Evolutionary conservation across 441 rosid genomes (phyloP).

Genomic region (Eruca vesicaria): DNA sequence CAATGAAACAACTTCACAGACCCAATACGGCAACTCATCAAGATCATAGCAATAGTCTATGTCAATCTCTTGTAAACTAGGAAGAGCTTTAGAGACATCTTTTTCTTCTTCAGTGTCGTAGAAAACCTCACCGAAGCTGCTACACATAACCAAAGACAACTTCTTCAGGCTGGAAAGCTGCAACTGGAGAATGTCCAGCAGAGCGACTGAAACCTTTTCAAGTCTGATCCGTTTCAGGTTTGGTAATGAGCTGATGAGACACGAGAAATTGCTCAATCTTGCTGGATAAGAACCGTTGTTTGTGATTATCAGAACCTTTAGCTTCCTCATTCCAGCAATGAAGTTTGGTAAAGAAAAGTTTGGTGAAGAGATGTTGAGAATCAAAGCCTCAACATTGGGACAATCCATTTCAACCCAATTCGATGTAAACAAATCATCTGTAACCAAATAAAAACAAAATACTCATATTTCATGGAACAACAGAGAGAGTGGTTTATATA

Average conservation of each 20-base stretch:
- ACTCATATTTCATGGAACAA: too few relatives aligned
- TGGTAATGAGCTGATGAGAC: slow-evolving; percentile 40
- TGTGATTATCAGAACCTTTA: slow-evolving; percentile 53
- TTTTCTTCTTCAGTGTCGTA: neutral
- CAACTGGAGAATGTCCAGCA: neutral
- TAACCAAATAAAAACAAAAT: neutral
- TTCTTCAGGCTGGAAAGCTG: slow-evolving; percentile 39
- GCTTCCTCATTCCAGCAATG: slow-evolving; percentile 43
- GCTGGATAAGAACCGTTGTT: slow-evolving; percentile 36
- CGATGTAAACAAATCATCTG: slow-evolving; percentile 59
- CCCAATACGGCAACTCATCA: slow-evolving; percentile 39
- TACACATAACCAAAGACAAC: slow-evolving; percentile 61
- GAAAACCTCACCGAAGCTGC: slow-evolving; percentile 43
- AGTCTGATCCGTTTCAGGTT: slow-evolving; percentile 62
- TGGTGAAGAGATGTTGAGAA: slow-evolving; percentile 45
- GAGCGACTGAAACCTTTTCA: slow-evolving; percentile 47
- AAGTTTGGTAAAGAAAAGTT: slow-evolving; percentile 49
- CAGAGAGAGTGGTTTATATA: neutral
- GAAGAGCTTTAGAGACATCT: slow-evolving; percentile 34
- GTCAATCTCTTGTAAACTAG: slow-evolving; percentile 54
- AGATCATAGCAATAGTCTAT: slow-evolving; percentile 69
- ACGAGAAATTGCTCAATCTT: slow-evolving; percentile 38
- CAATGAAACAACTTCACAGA: slow-evolving; percentile 42
- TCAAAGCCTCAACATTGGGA: slow-evolving; percentile 51
- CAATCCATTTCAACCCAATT: neutral